Percentiles rank a stretch among this genome's conserved stretches.
These are phyloP conservation scores for Cladosporium velox DNA, from an alignment of 2,329 filamentous ascomycete genomes.

Conservation along the genomic window DNA sequence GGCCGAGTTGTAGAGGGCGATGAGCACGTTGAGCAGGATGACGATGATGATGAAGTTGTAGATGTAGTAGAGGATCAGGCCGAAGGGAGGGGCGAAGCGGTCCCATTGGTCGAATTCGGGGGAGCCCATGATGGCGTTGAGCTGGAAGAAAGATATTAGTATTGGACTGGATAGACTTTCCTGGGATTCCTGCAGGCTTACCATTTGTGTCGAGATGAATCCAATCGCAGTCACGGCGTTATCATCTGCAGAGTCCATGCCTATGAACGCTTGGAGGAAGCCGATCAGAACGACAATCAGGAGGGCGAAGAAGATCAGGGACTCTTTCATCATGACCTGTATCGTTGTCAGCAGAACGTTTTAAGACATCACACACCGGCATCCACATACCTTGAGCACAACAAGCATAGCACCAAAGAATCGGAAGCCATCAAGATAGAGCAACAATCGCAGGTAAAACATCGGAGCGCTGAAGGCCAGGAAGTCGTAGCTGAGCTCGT, in stretches of 20 bases:
- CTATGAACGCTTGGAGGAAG: slow-evolving; percentile 92
- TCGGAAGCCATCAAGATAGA: slow-evolving; percentile 89
- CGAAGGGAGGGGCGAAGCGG: slow-evolving; percentile 87
- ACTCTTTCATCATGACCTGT: slow-evolving; percentile 60
- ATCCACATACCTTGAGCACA: slow-evolving; percentile 67
- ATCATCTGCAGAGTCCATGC: slow-evolving; percentile 83
- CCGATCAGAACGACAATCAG: slow-evolving; percentile 78
- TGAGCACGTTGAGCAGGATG: slow-evolving; percentile 90
- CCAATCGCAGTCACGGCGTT: slow-evolving; percentile 61
- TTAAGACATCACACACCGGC: too few species aligned
- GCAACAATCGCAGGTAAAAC: slow-evolving; percentile 91
- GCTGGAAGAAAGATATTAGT: slow-evolving; percentile 2
- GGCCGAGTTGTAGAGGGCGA: slow-evolving; percentile 93
- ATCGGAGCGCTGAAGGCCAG: slow-evolving; percentile 90
- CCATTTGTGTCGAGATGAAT: slow-evolving; percentile 80
- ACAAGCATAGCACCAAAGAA: slow-evolving; percentile 99
- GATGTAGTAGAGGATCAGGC: slow-evolving; percentile 92
- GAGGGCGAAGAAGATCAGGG: slow-evolving; percentile 92
- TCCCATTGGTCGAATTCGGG: slow-evolving; percentile 91
- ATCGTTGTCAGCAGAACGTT: not conserved
- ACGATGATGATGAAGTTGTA: slow-evolving; percentile 98
- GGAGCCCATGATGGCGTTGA: slow-evolving; percentile 83
- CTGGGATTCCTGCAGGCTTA: slow-evolving; percentile 35
- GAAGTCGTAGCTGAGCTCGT: slow-evolving; percentile 88
- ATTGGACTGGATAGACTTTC: not conserved